Percentiles rank a stretch among this genome's conserved stretches.
Conservation (phyloP, 208 protist genomes). For the Borovskyia barvae region DNA sequence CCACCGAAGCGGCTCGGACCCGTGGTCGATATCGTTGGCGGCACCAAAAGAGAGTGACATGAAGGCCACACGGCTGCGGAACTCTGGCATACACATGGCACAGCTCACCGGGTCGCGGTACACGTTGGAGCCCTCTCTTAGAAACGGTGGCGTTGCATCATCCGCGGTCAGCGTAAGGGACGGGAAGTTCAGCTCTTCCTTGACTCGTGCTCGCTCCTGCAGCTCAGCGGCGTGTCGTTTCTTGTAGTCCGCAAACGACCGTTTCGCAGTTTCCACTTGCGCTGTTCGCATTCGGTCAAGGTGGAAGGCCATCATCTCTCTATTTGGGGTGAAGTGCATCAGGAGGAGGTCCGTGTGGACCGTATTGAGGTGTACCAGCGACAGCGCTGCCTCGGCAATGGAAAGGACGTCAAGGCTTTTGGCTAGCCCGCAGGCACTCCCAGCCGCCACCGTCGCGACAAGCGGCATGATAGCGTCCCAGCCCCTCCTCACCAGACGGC, state of each 20-base stretch:
- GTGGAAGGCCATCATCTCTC: slow-evolving; percentile 33
- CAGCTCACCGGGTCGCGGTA: slow-evolving; percentile 40
- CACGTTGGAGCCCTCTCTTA: slow-evolving; percentile 41
- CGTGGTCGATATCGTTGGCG: slow-evolving; percentile 82
- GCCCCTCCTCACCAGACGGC: slow-evolving; percentile 13
- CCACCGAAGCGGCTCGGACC: slow-evolving; percentile 81
- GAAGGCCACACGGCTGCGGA: slow-evolving; percentile 68
- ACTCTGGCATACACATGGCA: slow-evolving; percentile 36
- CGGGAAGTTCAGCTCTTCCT: background rate
- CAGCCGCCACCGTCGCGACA: slow-evolving; percentile 72
- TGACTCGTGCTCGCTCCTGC: slow-evolving; percentile 10
- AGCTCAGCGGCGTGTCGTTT: slow-evolving; percentile 17
- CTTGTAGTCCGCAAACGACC: slow-evolving; percentile 27
- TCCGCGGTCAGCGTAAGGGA: background rate
- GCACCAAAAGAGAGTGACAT: slow-evolving; percentile 86
- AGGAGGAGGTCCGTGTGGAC: slow-evolving; percentile 62
- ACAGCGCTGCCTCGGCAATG: slow-evolving; percentile 40
- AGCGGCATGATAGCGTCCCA: slow-evolving; percentile 60
- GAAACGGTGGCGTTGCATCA: slow-evolving; percentile 34
- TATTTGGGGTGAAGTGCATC: slow-evolving; percentile 50
- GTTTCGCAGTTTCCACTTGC: slow-evolving; percentile 15
- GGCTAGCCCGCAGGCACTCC: slow-evolving; percentile 84
- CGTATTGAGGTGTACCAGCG: slow-evolving; percentile 67
- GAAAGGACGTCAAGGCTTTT: slow-evolving; percentile 65
- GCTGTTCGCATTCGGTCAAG: slow-evolving; percentile 4